Evolutionary conservation across 169 alveolate species (phyloP).

Genomic region (Plasmodium ovale): DNA sequence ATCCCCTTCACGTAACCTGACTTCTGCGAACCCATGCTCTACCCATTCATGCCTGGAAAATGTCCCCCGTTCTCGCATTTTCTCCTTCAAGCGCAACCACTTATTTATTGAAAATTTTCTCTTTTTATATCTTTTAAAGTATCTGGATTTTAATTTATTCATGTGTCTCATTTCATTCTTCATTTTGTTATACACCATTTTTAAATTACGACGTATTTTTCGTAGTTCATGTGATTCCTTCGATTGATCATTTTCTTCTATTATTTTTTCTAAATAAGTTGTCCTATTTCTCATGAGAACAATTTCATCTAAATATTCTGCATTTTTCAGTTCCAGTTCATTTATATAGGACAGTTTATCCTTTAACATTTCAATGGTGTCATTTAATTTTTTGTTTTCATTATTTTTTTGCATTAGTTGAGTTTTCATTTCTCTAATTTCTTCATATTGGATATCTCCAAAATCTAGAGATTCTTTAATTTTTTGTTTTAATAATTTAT

Average conservation of each 20-base stretch:
- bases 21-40: not conserved
- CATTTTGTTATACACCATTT: conserved; percentile 40
- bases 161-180: conserved; percentile 50
- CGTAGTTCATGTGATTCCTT: conserved; percentile 61
- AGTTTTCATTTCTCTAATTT: conserved; percentile 46
- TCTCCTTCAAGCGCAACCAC: conserved; percentile 26
- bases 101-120: conserved; percentile 33
- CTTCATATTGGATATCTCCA: conserved; percentile 71
- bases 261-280: conserved; percentile 64
- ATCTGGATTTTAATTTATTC: conserved; percentile 18
- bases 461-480: conserved; percentile 56
- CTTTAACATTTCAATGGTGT: conserved; percentile 40
- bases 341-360: conserved; percentile 41
- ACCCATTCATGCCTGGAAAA: not conserved
- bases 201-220: conserved; percentile 51
- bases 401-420: conserved; percentile 59
- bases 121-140: conserved; percentile 29
- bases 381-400: conserved; percentile 64
- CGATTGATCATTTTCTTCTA: conserved; percentile 70
- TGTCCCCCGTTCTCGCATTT: not conserved
- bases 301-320: conserved; percentile 69
- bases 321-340: conserved; percentile 59
- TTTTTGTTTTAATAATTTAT: conserved; percentile 52
- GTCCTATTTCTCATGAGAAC: conserved; percentile 49
- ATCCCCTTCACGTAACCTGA: not conserved